phyloP scores from a whole-genome alignment of 371 early-diverging fungal genomes.

The Sporodiniella umbellata region DNA sequence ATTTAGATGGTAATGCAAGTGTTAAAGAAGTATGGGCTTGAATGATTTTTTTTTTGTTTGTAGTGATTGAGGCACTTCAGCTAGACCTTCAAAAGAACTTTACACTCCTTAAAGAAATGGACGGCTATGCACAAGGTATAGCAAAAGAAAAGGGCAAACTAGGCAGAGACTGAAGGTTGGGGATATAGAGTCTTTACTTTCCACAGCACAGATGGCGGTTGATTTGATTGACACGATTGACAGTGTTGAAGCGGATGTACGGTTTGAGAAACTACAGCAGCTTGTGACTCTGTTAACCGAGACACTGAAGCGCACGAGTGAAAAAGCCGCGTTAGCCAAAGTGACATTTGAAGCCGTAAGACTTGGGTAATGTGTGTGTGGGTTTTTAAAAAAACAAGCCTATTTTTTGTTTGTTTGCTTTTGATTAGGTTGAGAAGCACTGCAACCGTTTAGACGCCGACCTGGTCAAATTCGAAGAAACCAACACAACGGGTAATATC shows the following conservation, averaged over 20 bases:
- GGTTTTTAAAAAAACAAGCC: too few species aligned
- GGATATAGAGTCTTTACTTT: slow-evolving; percentile 53
- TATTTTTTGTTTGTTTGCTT: too few species aligned
- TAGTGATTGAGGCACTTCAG: slow-evolving; percentile 86
- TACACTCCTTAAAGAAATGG: slow-evolving; percentile 85
- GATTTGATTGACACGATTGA: slow-evolving; percentile 55
- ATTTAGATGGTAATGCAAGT: slow-evolving; percentile 73
- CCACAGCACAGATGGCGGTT: slow-evolving; percentile 56
- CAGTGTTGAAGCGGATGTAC: slow-evolving; percentile 48
- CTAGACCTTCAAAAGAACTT: slow-evolving; percentile 86
- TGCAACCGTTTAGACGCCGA: slow-evolving; percentile 47
- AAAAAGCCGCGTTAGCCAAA: slow-evolving; percentile 87
- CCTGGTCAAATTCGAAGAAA: slow-evolving; percentile 47
- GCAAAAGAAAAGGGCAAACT: not conserved
- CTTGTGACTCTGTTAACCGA: slow-evolving; percentile 62
- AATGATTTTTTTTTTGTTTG: not conserved
- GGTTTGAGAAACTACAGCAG: slow-evolving; percentile 56
- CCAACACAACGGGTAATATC: slow-evolving; percentile 25
- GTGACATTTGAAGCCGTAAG: slow-evolving; percentile 81
- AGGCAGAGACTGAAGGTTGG: not conserved
- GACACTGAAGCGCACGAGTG: slow-evolving; percentile 84
- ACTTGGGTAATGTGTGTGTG: too few species aligned
- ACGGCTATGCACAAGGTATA: slow-evolving; percentile 78
- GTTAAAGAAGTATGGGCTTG: not conserved
- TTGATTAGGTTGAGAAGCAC: slow-evolving; percentile 45